Percentiles rank a stretch among this genome's conserved stretches.
Evolutionary conservation across 208 protist genomes (phyloP).

Genomic region (Leishmania arabica): DNA sequence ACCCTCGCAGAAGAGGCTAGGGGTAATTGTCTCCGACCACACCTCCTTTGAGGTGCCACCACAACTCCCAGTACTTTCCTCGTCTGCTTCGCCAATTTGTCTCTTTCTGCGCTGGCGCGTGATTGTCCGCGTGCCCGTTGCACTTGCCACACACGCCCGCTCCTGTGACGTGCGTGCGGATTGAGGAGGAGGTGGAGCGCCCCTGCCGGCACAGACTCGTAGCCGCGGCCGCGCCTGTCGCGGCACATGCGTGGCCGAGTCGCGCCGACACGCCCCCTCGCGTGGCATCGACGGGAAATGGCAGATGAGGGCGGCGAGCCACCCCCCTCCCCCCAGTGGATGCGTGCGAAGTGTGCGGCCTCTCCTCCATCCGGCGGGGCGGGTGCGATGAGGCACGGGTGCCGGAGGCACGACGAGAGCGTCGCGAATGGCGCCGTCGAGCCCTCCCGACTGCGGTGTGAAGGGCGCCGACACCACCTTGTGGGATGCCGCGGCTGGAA

Average conservation of each 20-base stretch:
- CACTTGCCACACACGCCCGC: not conserved
- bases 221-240: not conserved
- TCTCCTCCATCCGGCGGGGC: not conserved
- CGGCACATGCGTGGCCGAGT: not conserved
- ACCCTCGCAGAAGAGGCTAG: not conserved
- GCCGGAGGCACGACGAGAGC: not conserved
- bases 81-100: not conserved
- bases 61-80: not conserved
- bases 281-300: not conserved
- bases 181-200: not conserved
- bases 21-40: not conserved
- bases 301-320: not conserved
- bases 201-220: not conserved
- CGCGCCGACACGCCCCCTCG: not conserved
- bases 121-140: no score
- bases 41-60: not conserved
- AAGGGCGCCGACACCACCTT: not conserved
- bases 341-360: not conserved
- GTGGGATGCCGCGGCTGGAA: not conserved
- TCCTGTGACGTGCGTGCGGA: not conserved
- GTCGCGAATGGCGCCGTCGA: no score
- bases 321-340: not conserved
- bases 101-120: not conserved
- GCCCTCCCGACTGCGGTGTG: not conserved
- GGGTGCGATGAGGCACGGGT: not conserved